phyloP scores from a whole-genome alignment of 352 stramenopile genomes.

The Globisporangium nodosum region DNA sequence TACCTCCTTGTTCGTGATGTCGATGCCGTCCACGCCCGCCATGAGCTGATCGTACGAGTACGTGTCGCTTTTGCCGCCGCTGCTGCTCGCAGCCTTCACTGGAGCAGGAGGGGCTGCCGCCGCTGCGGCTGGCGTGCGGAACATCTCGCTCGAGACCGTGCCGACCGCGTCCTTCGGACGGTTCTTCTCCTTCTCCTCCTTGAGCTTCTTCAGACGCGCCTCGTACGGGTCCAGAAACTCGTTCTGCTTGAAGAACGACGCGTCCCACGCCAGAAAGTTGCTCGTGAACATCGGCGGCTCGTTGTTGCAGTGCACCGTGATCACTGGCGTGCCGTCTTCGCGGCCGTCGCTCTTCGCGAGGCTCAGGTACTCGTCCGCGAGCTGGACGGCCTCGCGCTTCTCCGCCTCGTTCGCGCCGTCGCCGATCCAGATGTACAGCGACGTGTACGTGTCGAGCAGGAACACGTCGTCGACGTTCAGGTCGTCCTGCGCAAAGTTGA shows the following conservation, averaged over 20 bases:
- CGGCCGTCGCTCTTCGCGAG: conserved; percentile 77
- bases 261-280: conserved; percentile 90
- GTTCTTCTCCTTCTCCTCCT: conserved; percentile 77
- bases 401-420: conserved; percentile 64
- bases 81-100: conserved; percentile 2
- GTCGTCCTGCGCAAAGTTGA: conserved; percentile 88
- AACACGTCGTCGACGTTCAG: conserved; percentile 90
- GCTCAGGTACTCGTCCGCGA: conserved; percentile 70
- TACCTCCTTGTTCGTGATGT: conserved; percentile 70
- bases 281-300: conserved; percentile 89
- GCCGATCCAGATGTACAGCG: conserved; percentile 90
- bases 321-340: conserved; percentile 74
- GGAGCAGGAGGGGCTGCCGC: conserved; percentile 11
- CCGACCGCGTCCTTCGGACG: conserved; percentile 44
- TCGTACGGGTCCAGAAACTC: conserved; percentile 90
- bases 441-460: conserved; percentile 87
- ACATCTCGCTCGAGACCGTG: conserved; percentile 47
- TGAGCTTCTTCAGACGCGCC: conserved; percentile 69
- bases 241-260: conserved; percentile 70
- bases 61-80: conserved; percentile 21
- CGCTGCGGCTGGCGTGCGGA: conserved; percentile 11
- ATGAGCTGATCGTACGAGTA: conserved; percentile 67
- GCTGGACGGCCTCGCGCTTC: conserved; percentile 54
- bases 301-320: conserved; percentile 71
- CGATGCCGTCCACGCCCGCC: conserved; percentile 70